Evolutionary conservation across 352 stramenopile species (phyloP).

Genomic region (Phytophthora podocarpi): DNA sequence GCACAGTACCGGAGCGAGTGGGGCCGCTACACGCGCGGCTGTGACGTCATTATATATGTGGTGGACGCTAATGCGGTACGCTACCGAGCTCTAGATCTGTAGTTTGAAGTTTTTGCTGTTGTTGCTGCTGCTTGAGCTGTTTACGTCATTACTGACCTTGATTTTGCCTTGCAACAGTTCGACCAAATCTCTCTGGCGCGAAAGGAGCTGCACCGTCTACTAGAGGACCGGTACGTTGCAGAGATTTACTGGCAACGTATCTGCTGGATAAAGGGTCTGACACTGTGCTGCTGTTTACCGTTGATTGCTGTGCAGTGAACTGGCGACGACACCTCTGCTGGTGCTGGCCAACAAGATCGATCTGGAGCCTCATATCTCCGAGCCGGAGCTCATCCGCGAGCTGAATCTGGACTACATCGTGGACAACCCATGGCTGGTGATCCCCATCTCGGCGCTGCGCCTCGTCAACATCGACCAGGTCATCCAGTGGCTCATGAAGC

Average conservation of each 20-base stretch:
- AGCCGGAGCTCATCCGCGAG: conserved; percentile 92
- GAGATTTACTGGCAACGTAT: background rate
- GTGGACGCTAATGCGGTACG: conserved; percentile 96
- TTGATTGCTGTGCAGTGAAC: conserved; percentile 47
- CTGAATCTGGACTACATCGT: conserved; percentile 99
- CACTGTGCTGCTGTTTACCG: background rate
- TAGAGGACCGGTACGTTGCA: conserved; percentile 93
- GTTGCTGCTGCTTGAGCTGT: background rate
- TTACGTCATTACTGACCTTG: background rate
- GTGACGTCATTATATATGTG: conserved; percentile 99
- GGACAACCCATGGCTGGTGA: conserved; percentile 98
- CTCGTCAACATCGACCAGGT: conserved; percentile 98
- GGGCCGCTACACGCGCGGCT: conserved; percentile 95
- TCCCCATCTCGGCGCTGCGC: conserved; percentile 96
- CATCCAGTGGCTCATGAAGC: conserved; percentile 97
- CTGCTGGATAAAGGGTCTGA: background rate
- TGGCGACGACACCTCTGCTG: conserved; percentile 93
- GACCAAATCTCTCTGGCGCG: conserved; percentile 95
- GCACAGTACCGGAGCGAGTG: conserved; percentile 96
- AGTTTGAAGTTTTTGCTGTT: background rate
- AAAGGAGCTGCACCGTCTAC: conserved; percentile 92
- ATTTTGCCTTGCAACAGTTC: conserved; percentile 50
- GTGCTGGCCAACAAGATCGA: conserved; percentile 99
- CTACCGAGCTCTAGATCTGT: background rate
- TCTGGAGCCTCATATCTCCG: conserved; percentile 93